A percentile compares a stretch with the other conserved stretches of the same genome.
Conservation (phyloP, 2,329 filamentous ascomycete species). For the Plenodomus tracheiphilus region DNA sequence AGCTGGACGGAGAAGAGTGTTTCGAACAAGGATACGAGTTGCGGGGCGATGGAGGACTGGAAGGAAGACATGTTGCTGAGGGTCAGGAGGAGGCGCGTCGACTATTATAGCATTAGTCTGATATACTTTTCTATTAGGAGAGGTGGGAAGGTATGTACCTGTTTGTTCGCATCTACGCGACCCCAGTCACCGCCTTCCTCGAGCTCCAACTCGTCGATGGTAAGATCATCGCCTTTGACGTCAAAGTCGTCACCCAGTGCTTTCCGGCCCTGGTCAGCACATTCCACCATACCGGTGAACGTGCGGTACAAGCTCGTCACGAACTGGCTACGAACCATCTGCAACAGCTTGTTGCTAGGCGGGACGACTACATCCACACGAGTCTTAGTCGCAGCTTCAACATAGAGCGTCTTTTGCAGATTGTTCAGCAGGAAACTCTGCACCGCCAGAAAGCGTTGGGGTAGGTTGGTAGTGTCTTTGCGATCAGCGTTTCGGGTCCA, state of each 20-base stretch:
- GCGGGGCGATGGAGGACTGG: conserved; percentile 78
- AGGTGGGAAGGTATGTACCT: conserved; percentile 27
- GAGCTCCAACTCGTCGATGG: conserved; percentile 36
- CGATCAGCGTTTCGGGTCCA: conserved; percentile 85
- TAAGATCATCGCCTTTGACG: conserved; percentile 56
- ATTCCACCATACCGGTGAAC: conserved; percentile 94
- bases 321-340: conserved; percentile 90
- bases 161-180: conserved; percentile 40
- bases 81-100: conserved; percentile 90
- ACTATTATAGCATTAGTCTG: conserved; percentile 55
- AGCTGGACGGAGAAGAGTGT: conserved; percentile 91
- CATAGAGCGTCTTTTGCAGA: conserved; percentile 94
- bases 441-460: conserved; percentile 80
- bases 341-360: conserved; percentile 82
- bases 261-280: conserved; percentile 76
- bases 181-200: conserved; percentile 30
- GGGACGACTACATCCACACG: conserved; percentile 81
- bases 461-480: conserved; percentile 89
- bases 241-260: conserved; percentile 61
- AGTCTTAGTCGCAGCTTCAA: conserved; percentile 79
- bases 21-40: conserved; percentile 90
- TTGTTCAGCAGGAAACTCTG: conserved; percentile 79
- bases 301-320: conserved; percentile 93
- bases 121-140: background rate
- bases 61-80: conserved; percentile 88